Base-by-base conservation (phyloP, 2,329 filamentous ascomycete species). In the Sporothrix schenckii region DNA sequence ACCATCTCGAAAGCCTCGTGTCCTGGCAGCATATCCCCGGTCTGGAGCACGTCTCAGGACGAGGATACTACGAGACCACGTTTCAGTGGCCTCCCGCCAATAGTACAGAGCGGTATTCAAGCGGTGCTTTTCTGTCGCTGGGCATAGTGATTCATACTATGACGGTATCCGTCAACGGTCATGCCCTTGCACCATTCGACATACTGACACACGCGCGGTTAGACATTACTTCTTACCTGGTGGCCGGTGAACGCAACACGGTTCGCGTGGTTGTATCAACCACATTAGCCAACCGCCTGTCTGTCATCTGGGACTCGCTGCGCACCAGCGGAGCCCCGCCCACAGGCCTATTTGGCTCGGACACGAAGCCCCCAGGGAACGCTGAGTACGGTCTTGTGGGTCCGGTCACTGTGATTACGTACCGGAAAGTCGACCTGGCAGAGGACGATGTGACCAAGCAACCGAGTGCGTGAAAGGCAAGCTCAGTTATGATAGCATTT, bases 1-100 rank as follows among this genome's bases (percentile, higher is more conserved):
- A 66, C 27, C 16, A 21, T 6, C 47, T 66, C 24, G 4, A 41
- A 0, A 10, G 30, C 24, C 27, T 66, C 16, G 19, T 21, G 3
- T 41, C 63, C 7, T 66, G 63, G 63, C 63, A 66, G 16, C 27
- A 52, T 27, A 66, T 66, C 19, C 47, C 63, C 19, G 63, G 47
- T 4, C 47, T 66, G 5, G 3, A 41, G 19, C 44, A 41, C 16
- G 47, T 21, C 3, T 34, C 63, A 0, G 63, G 63, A 4, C 27
- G 63, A 16, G 63, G 63, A 9, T 66, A 52, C 47, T 66, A 66
- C 47, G 11, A 47, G 63, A 52, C 63, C 7, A 39, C 63, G 4
- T 66, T 66, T 34, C 0, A 10, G 13, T 66, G 63, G 63, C 47
- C 41, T 13, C 44, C 16, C 3, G 14, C 14, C 30, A 0, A 24